Base-by-base conservation (phyloP, 2,329 filamentous ascomycete genomes). In the Venturia carpophila region DNA sequence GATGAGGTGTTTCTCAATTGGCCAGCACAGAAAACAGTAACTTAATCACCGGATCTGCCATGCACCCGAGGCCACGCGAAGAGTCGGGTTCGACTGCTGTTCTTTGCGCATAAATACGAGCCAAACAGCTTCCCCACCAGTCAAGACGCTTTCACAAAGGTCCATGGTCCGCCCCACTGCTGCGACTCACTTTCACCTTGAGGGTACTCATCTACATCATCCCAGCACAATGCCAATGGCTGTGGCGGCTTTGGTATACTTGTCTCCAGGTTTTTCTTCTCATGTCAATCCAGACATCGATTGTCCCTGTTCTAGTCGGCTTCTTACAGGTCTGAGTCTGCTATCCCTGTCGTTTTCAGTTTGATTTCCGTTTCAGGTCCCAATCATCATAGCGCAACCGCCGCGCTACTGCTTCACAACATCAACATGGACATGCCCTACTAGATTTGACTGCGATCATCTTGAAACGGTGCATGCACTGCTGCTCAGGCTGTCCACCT, bases 371-470 rank as follows among this genome's bases (percentile, higher is more conserved):
- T 63, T 63, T 63, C 62, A 63, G 43, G 30, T 39, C 6, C 27
- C 27, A 9, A 34, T 5, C 5, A 15, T 47, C 60, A 62, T 41
- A 41, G 39, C 60, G 60, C 39, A 62, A 19, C 27, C 42, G 43
- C 41, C 62, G 45, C 62, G 62, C 62, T 30, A 63, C 62, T 63
- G 62, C 62, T 55, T 63, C 62, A 63, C 19, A 63, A 21, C 43
- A 63, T 43, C 62, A 47, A 27, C 39, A 49, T 45, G 30, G 43
- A 43, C 24, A 52, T 52, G 62, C 62, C 62, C 62, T 63, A 63
- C 41, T 39, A 63, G 17, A 24, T 45, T 37, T 17, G 62, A 45
- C 42, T 24, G 27, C 42, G 43, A 63, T 63, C 62, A 37, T 63
- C 47, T 49, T 63, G 62, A 63, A 63, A 63, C 62, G 19, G 37